These are phyloP conservation scores for Anthracocystis setariae DNA, from an alignment of 1,284 basidiomycete genomes.

Conservation along the genomic window DNA sequence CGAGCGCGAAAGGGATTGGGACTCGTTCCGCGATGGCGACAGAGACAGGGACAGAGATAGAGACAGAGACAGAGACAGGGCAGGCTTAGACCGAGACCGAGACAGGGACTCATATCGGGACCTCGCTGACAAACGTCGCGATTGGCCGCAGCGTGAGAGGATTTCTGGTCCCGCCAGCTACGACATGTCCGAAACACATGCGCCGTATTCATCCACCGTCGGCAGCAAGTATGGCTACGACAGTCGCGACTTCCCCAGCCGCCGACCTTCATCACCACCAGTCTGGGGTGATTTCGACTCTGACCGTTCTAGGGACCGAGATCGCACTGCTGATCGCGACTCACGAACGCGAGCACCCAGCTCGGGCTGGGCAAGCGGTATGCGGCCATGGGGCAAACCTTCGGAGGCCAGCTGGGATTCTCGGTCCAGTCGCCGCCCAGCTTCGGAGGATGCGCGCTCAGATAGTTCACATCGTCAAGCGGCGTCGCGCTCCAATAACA, in stretches of 20 bases:
- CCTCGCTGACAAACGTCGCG: slow-evolving; percentile 25
- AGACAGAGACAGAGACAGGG: slow-evolving; percentile 45
- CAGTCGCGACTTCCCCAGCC: slow-evolving; percentile 27
- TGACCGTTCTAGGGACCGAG: slow-evolving; percentile 42
- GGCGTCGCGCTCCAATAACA: slow-evolving; percentile 23
- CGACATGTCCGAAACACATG: slow-evolving; percentile 15
- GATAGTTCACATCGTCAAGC: slow-evolving; percentile 30
- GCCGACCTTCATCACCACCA: slow-evolving; percentile 29
- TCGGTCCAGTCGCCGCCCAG: slow-evolving; percentile 19
- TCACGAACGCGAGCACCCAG: slow-evolving; percentile 18
- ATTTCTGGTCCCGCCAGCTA: slow-evolving; percentile 5
- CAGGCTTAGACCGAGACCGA: slow-evolving; percentile 30
- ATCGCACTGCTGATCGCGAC: slow-evolving; percentile 31
- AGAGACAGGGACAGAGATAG: slow-evolving; percentile 42
- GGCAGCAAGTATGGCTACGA: slow-evolving; percentile 34
- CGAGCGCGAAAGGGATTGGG: slow-evolving; percentile 39
- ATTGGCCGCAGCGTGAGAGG: slow-evolving; percentile 25
- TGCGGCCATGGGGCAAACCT: slow-evolving; percentile 42
- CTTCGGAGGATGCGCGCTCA: slow-evolving; percentile 32
- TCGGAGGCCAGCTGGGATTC: slow-evolving; percentile 32
- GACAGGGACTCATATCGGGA: slow-evolving; percentile 32
- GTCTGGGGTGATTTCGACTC: slow-evolving; percentile 32
- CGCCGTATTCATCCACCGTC: slow-evolving; percentile 13
- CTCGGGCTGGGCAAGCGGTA: slow-evolving; percentile 25
- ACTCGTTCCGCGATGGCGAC: slow-evolving; percentile 1